A percentile compares a stretch with the other conserved stretches of the same genome.
Conservation (phyloP, 805 yeast genomes). For the Saccharomycopsis malanga region DNA sequence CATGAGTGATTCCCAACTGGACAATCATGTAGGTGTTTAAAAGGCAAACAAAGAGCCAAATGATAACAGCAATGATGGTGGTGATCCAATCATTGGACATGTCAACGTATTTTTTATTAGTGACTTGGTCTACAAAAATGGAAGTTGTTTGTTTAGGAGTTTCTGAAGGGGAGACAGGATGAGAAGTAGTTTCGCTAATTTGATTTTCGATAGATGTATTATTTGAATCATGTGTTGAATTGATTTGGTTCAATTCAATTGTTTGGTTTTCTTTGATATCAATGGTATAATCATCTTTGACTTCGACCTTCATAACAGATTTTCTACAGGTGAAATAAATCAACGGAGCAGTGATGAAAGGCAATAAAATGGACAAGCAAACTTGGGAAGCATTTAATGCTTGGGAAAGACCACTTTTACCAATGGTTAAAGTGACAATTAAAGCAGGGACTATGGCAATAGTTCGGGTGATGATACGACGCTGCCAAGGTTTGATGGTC, state of each 20-base stretch:
- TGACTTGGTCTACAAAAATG: not conserved
- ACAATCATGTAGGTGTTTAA: constrained; percentile 51
- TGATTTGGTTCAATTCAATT: not conserved
- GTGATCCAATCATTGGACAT: constrained; percentile 60
- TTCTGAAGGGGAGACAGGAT: too few relatives aligned
- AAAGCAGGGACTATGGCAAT: constrained; percentile 80
- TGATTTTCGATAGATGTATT: not conserved
- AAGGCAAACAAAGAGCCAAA: constrained; percentile 70
- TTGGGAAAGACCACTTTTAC: constrained; percentile 59
- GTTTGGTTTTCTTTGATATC: constrained; percentile 12
- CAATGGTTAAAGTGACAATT: constrained; percentile 61
- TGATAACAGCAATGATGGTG: constrained; percentile 40
- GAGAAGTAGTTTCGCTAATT: not conserved
- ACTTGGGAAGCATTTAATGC: constrained; percentile 87
- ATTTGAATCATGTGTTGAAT: not conserved
- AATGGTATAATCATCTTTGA: constrained; percentile 15
- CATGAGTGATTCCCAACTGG: not conserved
- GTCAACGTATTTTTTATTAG: constrained; percentile 6
- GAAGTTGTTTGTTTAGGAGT: not conserved
- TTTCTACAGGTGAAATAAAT: constrained; percentile 72
- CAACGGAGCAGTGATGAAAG: constrained; percentile 79
- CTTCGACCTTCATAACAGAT: constrained; percentile 53
- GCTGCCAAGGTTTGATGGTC: constrained; percentile 72
- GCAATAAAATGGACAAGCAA: constrained; percentile 70
- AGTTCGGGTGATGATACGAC: constrained; percentile 69